Conservation (phyloP, 345 rosid species). For the Brassica nigra region DNA sequence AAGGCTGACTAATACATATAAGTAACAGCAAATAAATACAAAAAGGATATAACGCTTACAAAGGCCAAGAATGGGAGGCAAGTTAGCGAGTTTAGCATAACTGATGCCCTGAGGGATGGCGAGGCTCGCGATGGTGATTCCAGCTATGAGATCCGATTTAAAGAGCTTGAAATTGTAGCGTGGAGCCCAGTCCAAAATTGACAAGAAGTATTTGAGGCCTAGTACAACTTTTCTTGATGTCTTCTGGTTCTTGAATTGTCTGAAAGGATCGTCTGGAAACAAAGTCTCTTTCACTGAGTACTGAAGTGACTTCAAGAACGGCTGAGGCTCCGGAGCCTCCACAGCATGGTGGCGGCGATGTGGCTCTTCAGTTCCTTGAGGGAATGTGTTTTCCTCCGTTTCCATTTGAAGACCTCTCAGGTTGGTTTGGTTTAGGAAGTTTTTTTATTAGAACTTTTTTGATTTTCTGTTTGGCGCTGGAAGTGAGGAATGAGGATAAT, state of each 20-base stretch:
- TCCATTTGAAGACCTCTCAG: slow-evolving; percentile 38
- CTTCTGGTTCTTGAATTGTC: slow-evolving; percentile 75
- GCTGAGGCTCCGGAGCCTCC: slow-evolving; percentile 70
- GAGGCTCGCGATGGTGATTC: slow-evolving; percentile 93
- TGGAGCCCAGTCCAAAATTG: slow-evolving; percentile 90
- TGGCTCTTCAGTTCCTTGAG: slow-evolving; percentile 39
- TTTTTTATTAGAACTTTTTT: neutral
- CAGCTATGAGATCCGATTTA: slow-evolving; percentile 79
- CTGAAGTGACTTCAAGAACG: slow-evolving; percentile 64
- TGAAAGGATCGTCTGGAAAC: slow-evolving; percentile 91
- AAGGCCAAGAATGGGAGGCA: slow-evolving; percentile 91
- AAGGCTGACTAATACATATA: neutral
- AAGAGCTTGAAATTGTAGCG: slow-evolving; percentile 72
- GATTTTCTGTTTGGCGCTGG: neutral
- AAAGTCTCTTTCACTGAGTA: slow-evolving; percentile 73
- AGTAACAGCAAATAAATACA: neutral
- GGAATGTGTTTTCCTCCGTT: slow-evolving; percentile 37
- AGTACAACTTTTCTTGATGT: slow-evolving; percentile 51
- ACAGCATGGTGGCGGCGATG: slow-evolving; percentile 53
- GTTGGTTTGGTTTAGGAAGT: neutral
- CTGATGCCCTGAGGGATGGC: slow-evolving; percentile 99
- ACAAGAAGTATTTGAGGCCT: slow-evolving; percentile 71
- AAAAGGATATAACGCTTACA: slow-evolving; percentile 52
- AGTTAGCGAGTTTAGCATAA: slow-evolving; percentile 82
- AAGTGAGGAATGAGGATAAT: slow-evolving; percentile 31